phyloP scores from a whole-genome alignment of 1,139 yeast species.

The Saccharomyces hybrid region DNA sequence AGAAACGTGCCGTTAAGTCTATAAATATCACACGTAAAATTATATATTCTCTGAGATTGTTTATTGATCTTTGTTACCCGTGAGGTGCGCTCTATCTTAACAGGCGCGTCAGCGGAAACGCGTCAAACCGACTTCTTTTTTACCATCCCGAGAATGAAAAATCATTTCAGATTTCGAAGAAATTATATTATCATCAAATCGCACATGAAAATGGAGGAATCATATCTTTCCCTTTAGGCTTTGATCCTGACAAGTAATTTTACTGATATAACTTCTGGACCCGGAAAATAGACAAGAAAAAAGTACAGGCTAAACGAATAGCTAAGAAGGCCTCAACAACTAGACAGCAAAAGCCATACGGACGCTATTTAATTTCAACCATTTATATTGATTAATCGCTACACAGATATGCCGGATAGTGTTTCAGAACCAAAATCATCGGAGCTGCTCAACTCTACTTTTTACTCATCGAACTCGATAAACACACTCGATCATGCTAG shows the following conservation, averaged over 20 bases:
- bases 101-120: neutral
- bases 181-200: neutral
- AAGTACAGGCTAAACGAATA: neutral
- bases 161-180: neutral
- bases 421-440: neutral
- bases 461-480: conserved; percentile 30
- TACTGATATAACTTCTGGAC: neutral
- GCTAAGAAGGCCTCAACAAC: neutral
- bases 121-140: neutral
- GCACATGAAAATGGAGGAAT: too few species aligned
- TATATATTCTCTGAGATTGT: neutral
- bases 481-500: conserved; percentile 39
- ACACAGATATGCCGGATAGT: neutral
- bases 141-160: neutral
- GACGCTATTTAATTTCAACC: neutral
- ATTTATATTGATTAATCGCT: neutral
- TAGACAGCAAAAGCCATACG: neutral
- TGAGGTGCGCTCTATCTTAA: neutral
- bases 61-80: neutral
- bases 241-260: neutral
- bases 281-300: neutral
- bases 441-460: conserved; percentile 14
- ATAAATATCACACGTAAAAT: neutral
- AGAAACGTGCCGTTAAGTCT: neutral
- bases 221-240: too few species aligned